Evolutionary conservation across 306 rosid species (phyloP).

Genomic region (Pyrus communis): DNA sequence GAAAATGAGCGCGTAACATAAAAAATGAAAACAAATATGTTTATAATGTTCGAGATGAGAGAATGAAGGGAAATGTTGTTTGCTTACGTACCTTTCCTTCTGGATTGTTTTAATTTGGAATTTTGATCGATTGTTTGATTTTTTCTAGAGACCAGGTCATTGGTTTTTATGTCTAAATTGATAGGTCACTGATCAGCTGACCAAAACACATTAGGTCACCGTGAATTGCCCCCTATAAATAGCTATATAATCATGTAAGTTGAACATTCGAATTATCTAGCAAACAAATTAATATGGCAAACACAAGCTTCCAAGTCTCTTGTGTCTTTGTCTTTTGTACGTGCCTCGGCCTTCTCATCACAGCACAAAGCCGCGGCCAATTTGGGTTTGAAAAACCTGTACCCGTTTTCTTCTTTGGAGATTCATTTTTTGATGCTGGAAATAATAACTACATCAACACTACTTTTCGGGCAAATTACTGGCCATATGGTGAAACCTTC

Average conservation of each 20-base stretch:
- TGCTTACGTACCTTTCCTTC: not conserved
- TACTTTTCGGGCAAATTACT: not conserved
- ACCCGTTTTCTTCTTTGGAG: slow-evolving; percentile 52
- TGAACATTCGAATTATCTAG: not conserved
- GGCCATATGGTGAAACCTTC: slow-evolving; percentile 39
- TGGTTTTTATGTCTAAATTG: too few species aligned
- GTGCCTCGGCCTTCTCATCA: not conserved
- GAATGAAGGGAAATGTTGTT: too few species aligned
- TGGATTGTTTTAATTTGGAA: not conserved
- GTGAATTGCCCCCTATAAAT: not conserved
- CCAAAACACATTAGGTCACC: not conserved
- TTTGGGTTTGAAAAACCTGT: not conserved
- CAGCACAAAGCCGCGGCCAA: not conserved
- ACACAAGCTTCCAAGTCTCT: not conserved
- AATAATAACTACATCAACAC: slow-evolving; percentile 45
- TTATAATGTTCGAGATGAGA: too few species aligned
- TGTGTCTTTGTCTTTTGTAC: not conserved
- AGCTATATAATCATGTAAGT: not conserved
- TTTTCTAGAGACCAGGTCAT: not conserved
- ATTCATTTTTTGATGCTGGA: slow-evolving; percentile 52
- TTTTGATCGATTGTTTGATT: not conserved
- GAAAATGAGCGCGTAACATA: too few species aligned
- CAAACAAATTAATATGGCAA: not conserved
- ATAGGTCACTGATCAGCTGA: not conserved
- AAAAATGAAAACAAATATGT: too few species aligned